phyloP scores from a whole-genome alignment of 257 asterid genomes.

The Solanum arcanum region DNA sequence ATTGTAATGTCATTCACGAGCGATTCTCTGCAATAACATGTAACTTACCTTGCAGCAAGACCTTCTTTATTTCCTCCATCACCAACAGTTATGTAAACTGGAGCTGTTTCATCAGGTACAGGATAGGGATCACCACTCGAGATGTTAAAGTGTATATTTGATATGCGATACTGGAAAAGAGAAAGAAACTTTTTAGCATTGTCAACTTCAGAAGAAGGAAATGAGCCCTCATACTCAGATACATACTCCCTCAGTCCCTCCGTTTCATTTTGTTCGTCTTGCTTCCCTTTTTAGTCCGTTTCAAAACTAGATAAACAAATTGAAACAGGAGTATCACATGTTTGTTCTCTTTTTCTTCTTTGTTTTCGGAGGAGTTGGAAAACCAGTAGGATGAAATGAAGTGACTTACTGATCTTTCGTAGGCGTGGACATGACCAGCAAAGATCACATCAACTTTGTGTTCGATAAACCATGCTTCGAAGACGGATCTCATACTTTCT shows the following conservation, averaged over 20 bases:
- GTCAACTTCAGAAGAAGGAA: not conserved
- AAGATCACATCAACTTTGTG: conserved; percentile 79
- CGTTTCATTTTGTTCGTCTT: not conserved
- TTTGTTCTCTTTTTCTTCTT: not conserved
- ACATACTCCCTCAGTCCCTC: not conserved
- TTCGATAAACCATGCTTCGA: conserved; percentile 80
- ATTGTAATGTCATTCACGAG: not conserved
- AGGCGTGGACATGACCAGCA: conserved; percentile 97
- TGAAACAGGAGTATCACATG: not conserved
- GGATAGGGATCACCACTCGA: conserved; percentile 50
- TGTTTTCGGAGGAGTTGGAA: not conserved
- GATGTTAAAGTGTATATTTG: conserved; percentile 43
- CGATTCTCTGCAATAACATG: not conserved
- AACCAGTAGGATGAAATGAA: not conserved
- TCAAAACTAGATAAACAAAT: not conserved
- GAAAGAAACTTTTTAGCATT: not conserved
- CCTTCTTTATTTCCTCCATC: conserved; percentile 99
- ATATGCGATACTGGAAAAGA: conserved; percentile 72
- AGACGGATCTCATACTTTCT: conserved; percentile 85
- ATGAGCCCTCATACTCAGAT: not conserved
- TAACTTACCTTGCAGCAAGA: conserved; percentile 57
- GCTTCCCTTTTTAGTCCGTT: not conserved
- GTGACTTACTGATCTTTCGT: conserved; percentile 89
- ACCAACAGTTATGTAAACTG: conserved; percentile 86
- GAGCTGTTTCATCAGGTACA: conserved; percentile 74